Evolutionary conservation across 306 rosid species (phyloP), one percentile per base, ranked within the genome.

Genomic region (Prunus dulcis): DNA sequence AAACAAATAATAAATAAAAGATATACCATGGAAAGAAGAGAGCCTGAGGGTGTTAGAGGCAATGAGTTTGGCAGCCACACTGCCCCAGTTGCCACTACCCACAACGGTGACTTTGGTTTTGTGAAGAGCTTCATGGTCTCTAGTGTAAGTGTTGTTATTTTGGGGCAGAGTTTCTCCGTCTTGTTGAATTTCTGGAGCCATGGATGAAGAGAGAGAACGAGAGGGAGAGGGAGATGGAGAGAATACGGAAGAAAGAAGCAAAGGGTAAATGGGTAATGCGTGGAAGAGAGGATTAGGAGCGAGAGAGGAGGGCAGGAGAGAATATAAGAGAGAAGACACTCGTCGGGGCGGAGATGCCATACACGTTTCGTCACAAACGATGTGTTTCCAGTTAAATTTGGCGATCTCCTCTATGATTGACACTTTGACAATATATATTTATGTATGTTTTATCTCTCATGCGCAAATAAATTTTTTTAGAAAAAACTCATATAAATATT

Each of bases 31-130:
- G 78, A 92, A 95, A 41, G 89, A 81, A 66, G 71, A 43, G 30
- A 86, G 90, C 25, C 57, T 71, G 76, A 86, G 76, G 57, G 99
- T 82, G 79, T 95, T 92, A 45, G 92, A 90, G 49, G 99, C 99
- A 81, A 92, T 87, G 83, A 95, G 97, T 87, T 87, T 92, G 49
- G 96, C 82, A 1, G 99, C 97, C 32, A 95, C 97, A 75, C 96
- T 90, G 14, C 99, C 99, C 97, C 97, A 95, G 55, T 92, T 92
- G 57, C 97, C 99, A 57, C 99, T 95, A 9, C 99, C 99, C 52
- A 92, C 82, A 23, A 95, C 72, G n/a, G 97, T 78, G 81, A 95
- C 93, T 81, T 77, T 95, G 82, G 90, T 91, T 84, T 84, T 87
- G 34, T 3, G 30, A 6, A 85, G 13, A 77, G 71, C 81, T 56